These are phyloP conservation scores for Podaxis pistillaris DNA, from an alignment of 768 basidiomycete species.

Conservation along the genomic window DNA sequence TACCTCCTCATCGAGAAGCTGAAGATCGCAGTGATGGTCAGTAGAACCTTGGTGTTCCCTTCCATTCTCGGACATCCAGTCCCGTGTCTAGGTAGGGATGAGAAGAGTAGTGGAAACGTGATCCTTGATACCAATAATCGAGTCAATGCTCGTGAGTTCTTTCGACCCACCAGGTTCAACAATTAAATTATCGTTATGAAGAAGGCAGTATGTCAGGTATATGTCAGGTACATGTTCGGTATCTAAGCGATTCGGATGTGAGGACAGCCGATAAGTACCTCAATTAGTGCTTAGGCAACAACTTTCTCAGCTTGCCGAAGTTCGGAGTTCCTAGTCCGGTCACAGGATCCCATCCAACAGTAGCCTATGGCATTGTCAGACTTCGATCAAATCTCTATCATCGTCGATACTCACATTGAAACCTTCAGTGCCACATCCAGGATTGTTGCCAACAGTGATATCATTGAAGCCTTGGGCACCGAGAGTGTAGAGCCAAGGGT, in stretches of 20 bases:
- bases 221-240: no score
- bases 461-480: conserved; percentile 49
- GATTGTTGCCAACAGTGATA: conserved; percentile 54
- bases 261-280: neutral
- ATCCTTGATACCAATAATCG: neutral
- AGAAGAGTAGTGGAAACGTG: neutral
- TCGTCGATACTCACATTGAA: conserved; percentile 52
- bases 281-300: conserved; percentile 22
- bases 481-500: conserved; percentile 56
- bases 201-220: neutral
- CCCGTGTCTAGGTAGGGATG: neutral
- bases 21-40: neutral
- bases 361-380: conserved; percentile 29
- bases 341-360: conserved; percentile 55
- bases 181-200: neutral
- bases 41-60: neutral
- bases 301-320: conserved; percentile 45
- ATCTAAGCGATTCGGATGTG: neutral
- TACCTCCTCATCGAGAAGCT: neutral
- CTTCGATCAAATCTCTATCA: neutral
- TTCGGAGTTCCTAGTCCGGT: conserved; percentile 67
- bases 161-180: neutral
- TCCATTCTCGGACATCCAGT: neutral
- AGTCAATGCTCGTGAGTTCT: neutral
- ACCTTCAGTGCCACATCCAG: conserved; percentile 60